Percentiles rank a stretch among this genome's conserved stretches.
phyloP scores from a whole-genome alignment of 2,329 filamentous ascomycete genomes.

The Phoma sp. region DNA sequence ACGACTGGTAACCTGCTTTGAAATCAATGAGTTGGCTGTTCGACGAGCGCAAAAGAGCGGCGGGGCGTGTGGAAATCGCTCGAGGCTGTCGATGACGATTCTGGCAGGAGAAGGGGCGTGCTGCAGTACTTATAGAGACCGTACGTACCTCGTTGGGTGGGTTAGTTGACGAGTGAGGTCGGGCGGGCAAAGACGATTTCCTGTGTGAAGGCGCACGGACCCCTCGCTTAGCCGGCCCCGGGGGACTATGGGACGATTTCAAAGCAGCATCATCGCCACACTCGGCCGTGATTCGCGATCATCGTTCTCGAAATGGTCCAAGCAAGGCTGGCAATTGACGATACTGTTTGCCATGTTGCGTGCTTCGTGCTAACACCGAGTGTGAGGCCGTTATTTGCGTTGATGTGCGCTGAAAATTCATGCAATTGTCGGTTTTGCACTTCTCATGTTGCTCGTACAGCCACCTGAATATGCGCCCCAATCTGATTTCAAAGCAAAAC shows the following conservation, averaged over 20 bases:
- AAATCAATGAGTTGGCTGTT: conserved; percentile 55
- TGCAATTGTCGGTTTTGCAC: no score
- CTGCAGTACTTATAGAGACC: conserved; percentile 16
- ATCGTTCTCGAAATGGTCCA: no score
- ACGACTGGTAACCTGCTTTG: conserved; percentile 60
- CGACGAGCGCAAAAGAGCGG: conserved; percentile 17
- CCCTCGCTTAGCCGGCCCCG: conserved; percentile 9
- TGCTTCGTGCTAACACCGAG: no score
- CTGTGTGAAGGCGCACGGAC: conserved; percentile 1
- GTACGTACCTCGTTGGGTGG: conserved; percentile 20
- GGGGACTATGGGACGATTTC: conserved; percentile 1
- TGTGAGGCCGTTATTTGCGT: no score
- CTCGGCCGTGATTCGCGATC: neutral
- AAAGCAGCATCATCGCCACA: conserved; percentile 13
- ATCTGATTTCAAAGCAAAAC: conserved; percentile 12
- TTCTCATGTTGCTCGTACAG: neutral
- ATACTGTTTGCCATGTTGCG: neutral
- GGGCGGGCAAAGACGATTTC: conserved; percentile 14
- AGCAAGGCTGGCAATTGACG: neutral
- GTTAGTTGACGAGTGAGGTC: conserved; percentile 16
- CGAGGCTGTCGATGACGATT: conserved; percentile 21
- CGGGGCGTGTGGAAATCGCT: conserved; percentile 13
- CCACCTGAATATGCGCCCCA: neutral
- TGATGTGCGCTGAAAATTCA: no score
- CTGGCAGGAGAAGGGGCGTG: conserved; percentile 12